phyloP scores from a whole-genome alignment of 495 filamentous ascomycete genomes.

The Aspergillus kassunensis region DNA sequence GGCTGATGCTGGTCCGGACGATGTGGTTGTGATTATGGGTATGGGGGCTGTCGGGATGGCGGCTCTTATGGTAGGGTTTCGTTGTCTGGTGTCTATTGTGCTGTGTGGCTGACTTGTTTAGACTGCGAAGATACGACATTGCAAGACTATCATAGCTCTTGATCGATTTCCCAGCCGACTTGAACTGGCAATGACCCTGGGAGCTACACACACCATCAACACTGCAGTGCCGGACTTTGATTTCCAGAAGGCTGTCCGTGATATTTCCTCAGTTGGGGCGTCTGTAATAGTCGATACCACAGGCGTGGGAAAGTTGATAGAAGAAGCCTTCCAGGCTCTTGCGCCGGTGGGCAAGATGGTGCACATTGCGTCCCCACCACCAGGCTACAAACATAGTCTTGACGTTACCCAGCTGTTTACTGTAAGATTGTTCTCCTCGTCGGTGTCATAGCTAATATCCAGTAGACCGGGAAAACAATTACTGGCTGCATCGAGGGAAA shows the following conservation, averaged over 20 bases:
- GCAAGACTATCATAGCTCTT: slow-evolving; percentile 28
- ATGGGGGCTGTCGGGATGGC: slow-evolving; percentile 38
- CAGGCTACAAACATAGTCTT: slow-evolving; percentile 18
- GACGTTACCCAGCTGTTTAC: not conserved
- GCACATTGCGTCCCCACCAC: slow-evolving; percentile 32
- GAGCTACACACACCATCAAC: slow-evolving; percentile 12
- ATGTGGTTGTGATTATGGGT: slow-evolving; percentile 29
- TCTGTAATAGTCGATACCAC: slow-evolving; percentile 36
- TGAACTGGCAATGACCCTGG: not conserved
- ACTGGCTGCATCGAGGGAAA: slow-evolving; percentile 21
- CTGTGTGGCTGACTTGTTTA: slow-evolving; percentile 3
- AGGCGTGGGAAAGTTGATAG: slow-evolving; percentile 28
- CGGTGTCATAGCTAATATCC: not conserved
- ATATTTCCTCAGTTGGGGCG: slow-evolving; percentile 19
- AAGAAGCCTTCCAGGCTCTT: slow-evolving; percentile 26
- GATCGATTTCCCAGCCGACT: slow-evolving; percentile 20
- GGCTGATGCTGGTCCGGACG: slow-evolving; percentile 14
- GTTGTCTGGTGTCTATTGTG: no score
- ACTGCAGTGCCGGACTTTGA: slow-evolving; percentile 14
- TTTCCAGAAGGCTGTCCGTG: slow-evolving; percentile 20
- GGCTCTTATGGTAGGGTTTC: slow-evolving; percentile 32
- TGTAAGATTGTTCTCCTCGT: not conserved
- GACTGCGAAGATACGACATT: slow-evolving; percentile 2
- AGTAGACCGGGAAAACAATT: slow-evolving; percentile 17
- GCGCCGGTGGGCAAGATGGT: slow-evolving; percentile 26